Base-by-base conservation (phyloP, 768 basidiomycete species). In the Tricholoma terreum region DNA sequence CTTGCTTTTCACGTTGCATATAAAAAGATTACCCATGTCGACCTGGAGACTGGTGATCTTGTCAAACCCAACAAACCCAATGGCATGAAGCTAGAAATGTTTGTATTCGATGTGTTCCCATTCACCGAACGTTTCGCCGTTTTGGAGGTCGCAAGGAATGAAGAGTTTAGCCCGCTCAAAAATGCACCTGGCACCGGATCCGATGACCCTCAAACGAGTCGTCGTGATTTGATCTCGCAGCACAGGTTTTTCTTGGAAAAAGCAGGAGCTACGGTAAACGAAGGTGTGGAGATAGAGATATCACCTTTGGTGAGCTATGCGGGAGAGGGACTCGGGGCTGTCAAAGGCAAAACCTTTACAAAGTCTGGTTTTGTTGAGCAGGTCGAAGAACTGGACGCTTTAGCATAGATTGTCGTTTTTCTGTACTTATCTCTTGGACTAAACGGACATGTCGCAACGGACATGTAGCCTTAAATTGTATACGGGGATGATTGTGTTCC, bases 91-190 rank as follows among this genome's bases (percentile, higher is more conserved):
- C 85, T 99, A 60, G 97, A 99, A 73, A 78, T 95, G 77, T 99
- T 99, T 75, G 90, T 99, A 31, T 99, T 99, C 67, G 97, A 99
- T 73, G 97, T 99, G 45, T 98, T 99, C 80, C 95, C 95, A 0
- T 92, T 84, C 74, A 93, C 94, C 24, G 71, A 85, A 67, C 77
- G 73, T 51, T 93, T 95, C 62, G 84, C 89, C 27, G 92, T 98
- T 38, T 74, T 98, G 68, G 94, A 98, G 71, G 93, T 97, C 43
- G 83, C 84, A 51, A 78, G 97, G 55, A 78, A 80, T 58, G 92
- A 96, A 58, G 96, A 98, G 74, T 99, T 99, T 66, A 94, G 92
- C 61, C 96, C 96, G 34, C 73, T 99, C 71, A 99, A 99, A 80
- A 99, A 99, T 67, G 96, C 94, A 7, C 94, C 94, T 0, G 94